These are phyloP conservation scores for Ramalina intermedia DNA, from an alignment of 495 filamentous ascomycete species.

Conservation along the genomic window DNA sequence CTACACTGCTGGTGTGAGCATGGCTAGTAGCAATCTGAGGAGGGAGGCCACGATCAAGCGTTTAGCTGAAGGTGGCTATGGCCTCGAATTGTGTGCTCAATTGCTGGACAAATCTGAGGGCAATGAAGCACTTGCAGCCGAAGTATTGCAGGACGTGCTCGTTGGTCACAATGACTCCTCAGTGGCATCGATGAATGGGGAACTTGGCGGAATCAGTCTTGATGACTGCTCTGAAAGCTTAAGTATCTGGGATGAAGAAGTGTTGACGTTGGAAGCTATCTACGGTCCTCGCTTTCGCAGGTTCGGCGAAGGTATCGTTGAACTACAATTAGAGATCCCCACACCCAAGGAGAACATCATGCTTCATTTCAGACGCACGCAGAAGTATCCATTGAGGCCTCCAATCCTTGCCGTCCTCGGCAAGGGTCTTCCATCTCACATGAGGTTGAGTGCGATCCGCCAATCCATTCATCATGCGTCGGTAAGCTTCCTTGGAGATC, in stretches of 20 bases:
- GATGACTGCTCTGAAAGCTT: slow-evolving; percentile 16
- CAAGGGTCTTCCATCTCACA: slow-evolving; percentile 68
- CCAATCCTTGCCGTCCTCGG: slow-evolving; percentile 59
- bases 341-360: slow-evolving; percentile 22
- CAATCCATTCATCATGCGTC: slow-evolving; percentile 55
- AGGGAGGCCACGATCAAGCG: slow-evolving; percentile 67
- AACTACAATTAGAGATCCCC: slow-evolving; percentile 40
- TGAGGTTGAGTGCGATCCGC: slow-evolving; percentile 77
- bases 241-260: slow-evolving; percentile 70
- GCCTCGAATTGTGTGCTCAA: slow-evolving; percentile 64
- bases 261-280: slow-evolving; percentile 64
- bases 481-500: slow-evolving; percentile 56
- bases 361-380: slow-evolving; percentile 39
- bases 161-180: slow-evolving; percentile 13
- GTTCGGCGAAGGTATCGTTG: slow-evolving; percentile 43
- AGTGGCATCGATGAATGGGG: too few species aligned
- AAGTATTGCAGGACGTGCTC: slow-evolving; percentile 59
- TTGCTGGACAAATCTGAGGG: slow-evolving; percentile 49
- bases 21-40: slow-evolving; percentile 64
- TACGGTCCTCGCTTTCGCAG: slow-evolving; percentile 50
- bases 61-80: slow-evolving; percentile 71
- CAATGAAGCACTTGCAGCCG: slow-evolving; percentile 68
- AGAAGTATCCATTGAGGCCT: slow-evolving; percentile 54
- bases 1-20: slow-evolving; percentile 74
- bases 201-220: slow-evolving; percentile 2